Evolutionary conservation across 2,329 filamentous ascomycete genomes (phyloP).

Genomic region (Botrytis squamosa): DNA sequence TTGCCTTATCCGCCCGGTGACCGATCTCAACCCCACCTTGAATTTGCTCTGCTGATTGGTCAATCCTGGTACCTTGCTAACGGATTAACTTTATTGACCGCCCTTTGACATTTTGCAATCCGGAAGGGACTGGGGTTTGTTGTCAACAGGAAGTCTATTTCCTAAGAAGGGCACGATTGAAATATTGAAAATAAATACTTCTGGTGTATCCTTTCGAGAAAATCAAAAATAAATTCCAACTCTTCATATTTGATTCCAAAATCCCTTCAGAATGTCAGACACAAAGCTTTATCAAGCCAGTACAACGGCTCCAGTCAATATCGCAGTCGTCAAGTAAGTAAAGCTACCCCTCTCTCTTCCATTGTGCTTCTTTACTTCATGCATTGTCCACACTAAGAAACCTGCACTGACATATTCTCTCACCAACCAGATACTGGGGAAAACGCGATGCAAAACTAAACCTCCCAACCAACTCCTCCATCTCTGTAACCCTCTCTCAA

Average conservation of each 20-base stretch:
- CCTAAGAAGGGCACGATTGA: background rate
- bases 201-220: background rate
- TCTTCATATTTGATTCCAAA: background rate
- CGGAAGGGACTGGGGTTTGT: constrained; percentile 1
- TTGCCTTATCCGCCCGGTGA: background rate
- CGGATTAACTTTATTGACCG: constrained; percentile 8
- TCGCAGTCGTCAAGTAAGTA: constrained; percentile 88
- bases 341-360: constrained; percentile 28
- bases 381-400: constrained; percentile 7
- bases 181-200: constrained; percentile 8
- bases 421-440: constrained; percentile 74
- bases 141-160: background rate
- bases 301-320: constrained; percentile 96
- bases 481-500: constrained; percentile 95
- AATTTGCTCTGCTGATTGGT: background rate
- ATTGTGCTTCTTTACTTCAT: constrained; percentile 19
- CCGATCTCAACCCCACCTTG: background rate
- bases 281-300: constrained; percentile 76
- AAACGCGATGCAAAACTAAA: constrained; percentile 94
- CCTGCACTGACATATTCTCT: constrained; percentile 25
- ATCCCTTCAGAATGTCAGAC: constrained; percentile 37
- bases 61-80: background rate
- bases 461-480: constrained; percentile 94
- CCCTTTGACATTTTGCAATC: background rate
- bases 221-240: background rate